Conservation (phyloP, 257 asterid genomes). For the Gardenia jasminoides region DNA sequence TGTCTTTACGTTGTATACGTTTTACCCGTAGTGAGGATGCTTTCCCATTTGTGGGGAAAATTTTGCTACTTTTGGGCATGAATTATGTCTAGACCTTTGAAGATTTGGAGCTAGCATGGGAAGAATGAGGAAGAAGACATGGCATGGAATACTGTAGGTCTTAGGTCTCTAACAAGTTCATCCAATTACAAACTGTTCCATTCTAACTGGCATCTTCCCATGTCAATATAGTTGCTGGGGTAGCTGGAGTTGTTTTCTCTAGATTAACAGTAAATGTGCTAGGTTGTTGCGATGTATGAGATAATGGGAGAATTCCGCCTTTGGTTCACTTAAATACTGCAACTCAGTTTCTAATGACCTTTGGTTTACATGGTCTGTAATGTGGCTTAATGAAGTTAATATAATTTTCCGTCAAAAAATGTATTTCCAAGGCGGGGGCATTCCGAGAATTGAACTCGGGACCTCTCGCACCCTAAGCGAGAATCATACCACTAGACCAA, state of each 20-base stretch:
- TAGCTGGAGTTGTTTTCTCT: too few relatives aligned
- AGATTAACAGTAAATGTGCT: neutral
- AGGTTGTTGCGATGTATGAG: neutral
- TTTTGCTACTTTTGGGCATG: constrained; percentile 2
- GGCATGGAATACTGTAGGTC: neutral
- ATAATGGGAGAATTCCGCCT: neutral
- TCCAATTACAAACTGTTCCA: neutral
- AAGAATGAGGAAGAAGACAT: neutral
- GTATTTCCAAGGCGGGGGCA: too few relatives aligned
- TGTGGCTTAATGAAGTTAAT: neutral
- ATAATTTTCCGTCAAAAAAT: neutral
- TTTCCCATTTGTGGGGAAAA: neutral
- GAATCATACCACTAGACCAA: constrained; percentile 84
- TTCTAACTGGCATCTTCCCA: neutral
- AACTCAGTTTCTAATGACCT: too few relatives aligned
- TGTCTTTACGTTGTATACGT: neutral
- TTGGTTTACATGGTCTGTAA: neutral
- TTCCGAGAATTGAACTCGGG: constrained; percentile 77
- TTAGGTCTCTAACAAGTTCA: neutral
- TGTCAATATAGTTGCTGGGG: neutral
- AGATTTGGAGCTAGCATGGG: neutral
- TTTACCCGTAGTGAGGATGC: constrained; percentile 1
- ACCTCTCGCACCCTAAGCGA: constrained; percentile 89
- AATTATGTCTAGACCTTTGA: neutral
- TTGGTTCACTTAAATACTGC: too few relatives aligned